These are phyloP conservation scores for Nigrograna mackinnonii DNA, from an alignment of 2,329 filamentous ascomycete genomes.

Conservation along the genomic window DNA sequence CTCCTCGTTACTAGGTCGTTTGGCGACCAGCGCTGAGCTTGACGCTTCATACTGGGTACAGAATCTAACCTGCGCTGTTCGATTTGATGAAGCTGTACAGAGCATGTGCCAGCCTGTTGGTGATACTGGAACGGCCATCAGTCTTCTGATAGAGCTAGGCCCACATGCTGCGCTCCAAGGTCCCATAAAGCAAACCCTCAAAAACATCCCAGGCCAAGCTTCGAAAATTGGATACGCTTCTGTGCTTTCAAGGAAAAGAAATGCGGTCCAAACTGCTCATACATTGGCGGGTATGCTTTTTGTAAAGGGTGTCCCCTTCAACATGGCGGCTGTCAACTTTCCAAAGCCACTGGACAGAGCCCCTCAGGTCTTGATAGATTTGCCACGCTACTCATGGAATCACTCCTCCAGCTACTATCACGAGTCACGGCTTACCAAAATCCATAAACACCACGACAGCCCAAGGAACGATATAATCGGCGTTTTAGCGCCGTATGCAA, in stretches of 20 bases:
- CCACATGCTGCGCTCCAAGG: slow-evolving; percentile 11
- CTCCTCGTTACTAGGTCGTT: slow-evolving; percentile 9
- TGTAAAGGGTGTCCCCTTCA: slow-evolving; percentile 4
- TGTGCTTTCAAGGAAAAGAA: slow-evolving; percentile 6
- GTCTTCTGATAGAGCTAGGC: slow-evolving; percentile 12
- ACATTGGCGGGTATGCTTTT: slow-evolving; percentile 8
- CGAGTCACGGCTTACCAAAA: slow-evolving; percentile 8
- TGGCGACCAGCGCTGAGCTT: slow-evolving; percentile 6
- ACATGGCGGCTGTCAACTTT: slow-evolving; percentile 9
- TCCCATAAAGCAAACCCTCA: slow-evolving; percentile 12
- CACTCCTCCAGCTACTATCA: slow-evolving; percentile 24
- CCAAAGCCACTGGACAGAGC: slow-evolving; percentile 23
- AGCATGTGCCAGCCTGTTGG: slow-evolving; percentile 16
- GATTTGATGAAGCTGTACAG: slow-evolving; percentile 14
- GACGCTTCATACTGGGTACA: slow-evolving; percentile 27
- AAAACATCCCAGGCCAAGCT: slow-evolving; percentile 11
- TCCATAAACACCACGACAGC: slow-evolving; percentile 9
- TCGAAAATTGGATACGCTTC: slow-evolving; percentile 14
- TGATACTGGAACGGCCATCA: slow-evolving; percentile 12
- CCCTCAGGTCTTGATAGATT: slow-evolving; percentile 17
- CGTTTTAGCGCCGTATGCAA: slow-evolving; percentile 18
- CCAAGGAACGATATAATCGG: slow-evolving; percentile 21
- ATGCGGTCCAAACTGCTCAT: slow-evolving; percentile 6
- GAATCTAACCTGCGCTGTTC: slow-evolving; percentile 22
- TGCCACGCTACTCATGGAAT: slow-evolving; percentile 33